These are phyloP conservation scores for Thelephora ganbajun DNA, from an alignment of 768 basidiomycete species.

Conservation along the genomic window DNA sequence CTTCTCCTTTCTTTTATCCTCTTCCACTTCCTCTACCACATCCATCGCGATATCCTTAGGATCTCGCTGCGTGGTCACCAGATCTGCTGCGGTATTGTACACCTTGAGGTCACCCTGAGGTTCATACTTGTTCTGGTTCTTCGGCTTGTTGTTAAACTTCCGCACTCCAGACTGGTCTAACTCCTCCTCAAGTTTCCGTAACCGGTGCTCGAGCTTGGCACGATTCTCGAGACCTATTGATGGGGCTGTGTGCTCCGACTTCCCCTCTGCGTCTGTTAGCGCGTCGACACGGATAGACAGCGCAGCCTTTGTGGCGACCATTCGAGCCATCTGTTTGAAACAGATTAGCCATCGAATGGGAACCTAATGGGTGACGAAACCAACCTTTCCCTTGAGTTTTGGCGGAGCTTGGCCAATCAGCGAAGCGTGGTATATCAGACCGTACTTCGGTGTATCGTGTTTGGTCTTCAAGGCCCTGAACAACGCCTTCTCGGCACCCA, in stretches of 20 bases:
- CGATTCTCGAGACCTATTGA: constrained; percentile 89
- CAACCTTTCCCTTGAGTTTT: constrained; percentile 92
- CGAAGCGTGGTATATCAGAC: constrained; percentile 97
- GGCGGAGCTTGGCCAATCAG: constrained; percentile 95
- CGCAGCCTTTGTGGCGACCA: constrained; percentile 98
- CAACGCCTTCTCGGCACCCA: constrained; percentile 66
- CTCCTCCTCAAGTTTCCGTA: constrained; percentile 80
- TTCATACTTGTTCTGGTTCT: constrained; percentile 69
- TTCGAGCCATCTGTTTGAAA: constrained; percentile 77
- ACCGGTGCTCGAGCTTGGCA: constrained; percentile 86
- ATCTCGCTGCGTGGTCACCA: constrained; percentile 78
- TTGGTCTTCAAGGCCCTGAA: constrained; percentile 70
- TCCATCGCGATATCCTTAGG: constrained; percentile 37
- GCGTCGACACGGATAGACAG: constrained; percentile 97
- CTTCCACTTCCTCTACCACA: constrained; percentile 23
- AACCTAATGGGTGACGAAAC: constrained; percentile 6
- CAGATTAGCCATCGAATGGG: not conserved
- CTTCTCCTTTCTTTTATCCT: constrained; percentile 19
- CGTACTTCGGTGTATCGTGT: constrained; percentile 97
- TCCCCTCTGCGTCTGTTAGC: constrained; percentile 82
- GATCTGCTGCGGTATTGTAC: constrained; percentile 82
- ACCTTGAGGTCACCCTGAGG: constrained; percentile 65
- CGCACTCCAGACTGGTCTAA: constrained; percentile 61
- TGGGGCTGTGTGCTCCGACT: constrained; percentile 69
- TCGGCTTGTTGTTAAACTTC: constrained; percentile 38